Conservation (phyloP, 305 asterid genomes). For the Coffea humblotiana region DNA sequence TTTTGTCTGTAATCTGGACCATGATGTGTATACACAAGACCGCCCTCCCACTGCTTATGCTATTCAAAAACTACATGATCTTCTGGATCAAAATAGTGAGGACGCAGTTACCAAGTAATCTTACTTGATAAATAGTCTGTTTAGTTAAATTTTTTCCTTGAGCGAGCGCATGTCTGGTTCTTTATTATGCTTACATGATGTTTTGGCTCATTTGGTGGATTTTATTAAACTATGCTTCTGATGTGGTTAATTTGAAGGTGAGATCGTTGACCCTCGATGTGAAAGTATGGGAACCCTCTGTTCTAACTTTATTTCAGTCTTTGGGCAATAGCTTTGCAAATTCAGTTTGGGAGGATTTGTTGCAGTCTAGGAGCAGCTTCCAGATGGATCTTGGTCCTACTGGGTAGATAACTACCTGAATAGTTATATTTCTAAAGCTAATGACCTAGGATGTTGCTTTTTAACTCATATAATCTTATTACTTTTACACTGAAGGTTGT, state of each 20-base stretch:
- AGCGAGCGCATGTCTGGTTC: background rate
- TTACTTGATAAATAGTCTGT: background rate
- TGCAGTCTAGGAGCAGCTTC: conserved; percentile 74
- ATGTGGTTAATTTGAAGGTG: conserved; percentile 53
- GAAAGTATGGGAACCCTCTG: conserved; percentile 98
- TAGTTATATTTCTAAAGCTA: conserved; percentile 15
- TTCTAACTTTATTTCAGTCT: conserved; percentile 84
- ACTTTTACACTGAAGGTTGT: conserved; percentile 52
- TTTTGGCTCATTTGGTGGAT: background rate
- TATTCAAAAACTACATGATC: background rate
- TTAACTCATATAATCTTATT: conserved; percentile 18
- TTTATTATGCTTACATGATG: background rate
- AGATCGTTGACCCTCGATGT: conserved; percentile 98
- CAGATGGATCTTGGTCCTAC: conserved; percentile 64
- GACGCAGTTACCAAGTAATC: background rate
- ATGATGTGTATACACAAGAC: background rate
- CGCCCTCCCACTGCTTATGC: background rate
- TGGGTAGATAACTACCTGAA: conserved; percentile 50
- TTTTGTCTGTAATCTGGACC: background rate
- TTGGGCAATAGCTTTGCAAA: conserved; percentile 88
- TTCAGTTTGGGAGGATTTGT: conserved; percentile 91
- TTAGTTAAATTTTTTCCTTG: background rate
- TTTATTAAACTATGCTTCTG: conserved; percentile 1
- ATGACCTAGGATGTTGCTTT: background rate
- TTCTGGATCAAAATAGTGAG: background rate